A percentile compares a stretch with the other conserved stretches of the same genome.
These are phyloP conservation scores for Kwoniella mangroviensis DNA, from an alignment of 768 basidiomycete species.

Conservation along the genomic window DNA sequence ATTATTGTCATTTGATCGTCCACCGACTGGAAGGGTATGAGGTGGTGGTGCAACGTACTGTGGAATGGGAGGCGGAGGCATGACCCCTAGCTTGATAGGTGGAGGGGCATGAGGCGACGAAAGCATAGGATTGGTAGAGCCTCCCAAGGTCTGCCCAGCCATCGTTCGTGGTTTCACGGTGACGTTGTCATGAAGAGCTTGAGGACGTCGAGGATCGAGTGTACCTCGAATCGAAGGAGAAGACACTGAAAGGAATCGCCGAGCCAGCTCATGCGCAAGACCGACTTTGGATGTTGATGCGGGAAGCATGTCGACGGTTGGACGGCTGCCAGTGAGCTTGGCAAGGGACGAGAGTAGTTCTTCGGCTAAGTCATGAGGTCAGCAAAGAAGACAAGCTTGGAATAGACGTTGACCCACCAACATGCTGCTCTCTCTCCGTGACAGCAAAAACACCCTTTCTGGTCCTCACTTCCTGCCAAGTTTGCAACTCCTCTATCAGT, in stretches of 20 bases:
- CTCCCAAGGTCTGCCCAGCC: constrained; percentile 19
- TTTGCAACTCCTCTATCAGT: constrained; percentile 44
- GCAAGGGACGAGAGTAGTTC: constrained; percentile 40
- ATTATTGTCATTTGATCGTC: neutral
- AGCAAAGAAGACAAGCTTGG: neutral
- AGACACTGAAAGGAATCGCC: constrained; percentile 38
- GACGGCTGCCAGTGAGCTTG: constrained; percentile 25
- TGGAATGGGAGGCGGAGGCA: constrained; percentile 28
- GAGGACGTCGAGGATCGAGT: constrained; percentile 52
- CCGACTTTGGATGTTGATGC: constrained; percentile 27
- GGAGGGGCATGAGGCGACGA: constrained; percentile 24
- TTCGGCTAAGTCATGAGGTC: constrained; percentile 18
- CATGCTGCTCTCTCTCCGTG: constrained; percentile 38
- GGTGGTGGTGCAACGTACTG: constrained; percentile 15
- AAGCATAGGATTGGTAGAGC: neutral
- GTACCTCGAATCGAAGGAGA: constrained; percentile 47
- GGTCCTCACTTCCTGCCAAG: constrained; percentile 50
- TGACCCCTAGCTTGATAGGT: constrained; percentile 11
- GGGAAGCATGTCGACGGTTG: constrained; percentile 33
- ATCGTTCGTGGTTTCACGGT: constrained; percentile 29
- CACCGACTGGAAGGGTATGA: constrained; percentile 15
- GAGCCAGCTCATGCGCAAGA: constrained; percentile 39
- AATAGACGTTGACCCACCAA: constrained; percentile 44
- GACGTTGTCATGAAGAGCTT: constrained; percentile 48
- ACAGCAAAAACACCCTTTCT: constrained; percentile 26